Evolutionary conservation across 176 grass and related monocot species (phyloP).

Genomic region (Poa pratensis): DNA sequence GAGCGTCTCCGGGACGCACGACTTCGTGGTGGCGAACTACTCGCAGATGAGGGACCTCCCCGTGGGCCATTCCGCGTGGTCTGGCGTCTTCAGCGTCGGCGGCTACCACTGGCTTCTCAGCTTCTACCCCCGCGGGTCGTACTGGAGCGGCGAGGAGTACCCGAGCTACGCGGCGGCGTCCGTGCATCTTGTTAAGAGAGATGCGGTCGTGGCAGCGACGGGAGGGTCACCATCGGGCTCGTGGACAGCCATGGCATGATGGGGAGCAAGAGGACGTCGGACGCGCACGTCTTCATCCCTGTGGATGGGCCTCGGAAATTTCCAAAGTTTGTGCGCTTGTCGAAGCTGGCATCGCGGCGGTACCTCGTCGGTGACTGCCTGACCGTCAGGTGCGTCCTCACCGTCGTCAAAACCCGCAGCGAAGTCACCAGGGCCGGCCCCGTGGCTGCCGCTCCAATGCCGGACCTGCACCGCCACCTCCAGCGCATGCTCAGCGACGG

Average conservation of each 20-base stretch:
- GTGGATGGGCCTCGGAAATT: too few relatives aligned
- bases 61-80: not conserved
- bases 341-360: not conserved
- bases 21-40: slow-evolving; percentile 12
- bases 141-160: not conserved
- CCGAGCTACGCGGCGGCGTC: not conserved
- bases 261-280: not conserved
- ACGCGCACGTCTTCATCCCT: not conserved
- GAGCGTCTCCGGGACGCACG: not conserved
- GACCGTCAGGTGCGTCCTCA: slow-evolving; percentile 20
- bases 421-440: not conserved
- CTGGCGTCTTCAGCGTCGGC: not conserved
- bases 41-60: not conserved
- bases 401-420: not conserved
- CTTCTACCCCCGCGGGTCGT: not conserved
- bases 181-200: not conserved
- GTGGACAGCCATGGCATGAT: not conserved
- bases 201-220: not conserved
- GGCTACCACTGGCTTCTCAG: too few relatives aligned
- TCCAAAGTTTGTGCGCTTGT: not conserved
- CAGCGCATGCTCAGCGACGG: not conserved
- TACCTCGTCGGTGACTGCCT: not conserved
- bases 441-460: not conserved
- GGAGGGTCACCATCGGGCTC: not conserved
- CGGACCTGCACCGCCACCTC: not conserved